Base-by-base conservation (phyloP, 1,139 yeast genomes). In the Pichia sp. region DNA sequence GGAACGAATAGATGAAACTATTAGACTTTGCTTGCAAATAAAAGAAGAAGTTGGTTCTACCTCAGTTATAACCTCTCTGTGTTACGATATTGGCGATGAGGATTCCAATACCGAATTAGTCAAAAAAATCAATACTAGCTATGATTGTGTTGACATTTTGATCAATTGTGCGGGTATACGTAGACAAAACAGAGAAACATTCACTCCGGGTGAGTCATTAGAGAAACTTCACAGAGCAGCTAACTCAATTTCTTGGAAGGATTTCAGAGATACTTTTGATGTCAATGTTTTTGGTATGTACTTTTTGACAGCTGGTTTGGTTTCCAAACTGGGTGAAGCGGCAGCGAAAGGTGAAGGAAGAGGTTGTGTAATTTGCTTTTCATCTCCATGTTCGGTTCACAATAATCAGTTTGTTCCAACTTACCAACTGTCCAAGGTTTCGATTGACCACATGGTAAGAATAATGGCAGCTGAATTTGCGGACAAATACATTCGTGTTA, bases 381-480 rank as follows among this genome's bases (percentile, higher is more conserved):
- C 50, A 12, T 47, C 50, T 5, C 50, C 50, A 5, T 39, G 44
- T 21, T 39, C 51, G 5, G 49, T 47, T 4, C 51, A 48, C 30
- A 46, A 39, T 23, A 45, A 45, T 28, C 51, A 48, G 33, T 45
- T 48, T 42, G 50, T 48, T 19, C 50, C 51, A 11, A 39, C 49
- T 3, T 48, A 47, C 21, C 50, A 48, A 23, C 40, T 48, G 2
- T 42, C 50, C 2, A 48, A 48, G 28, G 47, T 40, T 21, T 35
- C 50, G 2, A 37, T 46, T 12, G 50, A 47, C 26, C 51, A 48
- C 23, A 47, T 48, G 51, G 51, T 48, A 15, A 39, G 51, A 36
- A 48, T 47, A 21, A 44, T 48, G 51, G 51, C 51, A 6, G 51
- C 50, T 6, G 48, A 48, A 24, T 47, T 48, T 42, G 51, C 50